These are phyloP conservation scores for Boletales sp. DNA, from an alignment of 768 basidiomycete species.

Conservation along the genomic window DNA sequence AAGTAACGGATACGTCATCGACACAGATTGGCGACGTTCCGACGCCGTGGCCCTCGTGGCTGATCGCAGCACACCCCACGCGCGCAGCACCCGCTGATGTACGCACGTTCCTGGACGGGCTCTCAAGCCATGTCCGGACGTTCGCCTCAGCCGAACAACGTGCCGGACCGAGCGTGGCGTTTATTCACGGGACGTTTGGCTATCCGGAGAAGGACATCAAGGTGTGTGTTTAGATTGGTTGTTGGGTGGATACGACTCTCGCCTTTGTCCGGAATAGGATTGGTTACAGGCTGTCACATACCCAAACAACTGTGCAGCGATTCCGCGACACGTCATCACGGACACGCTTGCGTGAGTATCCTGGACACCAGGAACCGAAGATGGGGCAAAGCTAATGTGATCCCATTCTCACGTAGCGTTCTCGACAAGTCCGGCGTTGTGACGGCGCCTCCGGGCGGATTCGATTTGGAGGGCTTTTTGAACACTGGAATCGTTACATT, in stretches of 20 bases:
- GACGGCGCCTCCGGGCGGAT: slow-evolving; percentile 46
- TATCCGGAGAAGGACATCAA: slow-evolving; percentile 81
- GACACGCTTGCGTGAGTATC: slow-evolving; percentile 64
- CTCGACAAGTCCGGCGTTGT: slow-evolving; percentile 78
- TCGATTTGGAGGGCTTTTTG: slow-evolving; percentile 56
- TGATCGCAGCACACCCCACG: slow-evolving; percentile 81
- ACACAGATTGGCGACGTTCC: slow-evolving; percentile 75
- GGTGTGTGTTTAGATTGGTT: slow-evolving; percentile 33
- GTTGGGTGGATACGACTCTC: neutral
- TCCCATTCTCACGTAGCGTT: slow-evolving; percentile 44
- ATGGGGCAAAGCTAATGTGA: neutral
- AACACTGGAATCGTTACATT: slow-evolving; percentile 50
- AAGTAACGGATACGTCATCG: no score
- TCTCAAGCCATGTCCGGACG: slow-evolving; percentile 60
- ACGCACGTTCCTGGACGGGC: slow-evolving; percentile 53
- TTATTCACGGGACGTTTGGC: slow-evolving; percentile 74
- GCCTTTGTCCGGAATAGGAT: slow-evolving; percentile 40
- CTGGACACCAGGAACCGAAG: neutral
- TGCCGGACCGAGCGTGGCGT: slow-evolving; percentile 59
- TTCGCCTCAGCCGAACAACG: slow-evolving; percentile 65
- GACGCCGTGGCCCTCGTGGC: slow-evolving; percentile 97
- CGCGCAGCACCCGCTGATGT: slow-evolving; percentile 52
- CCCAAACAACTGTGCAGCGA: slow-evolving; percentile 58
- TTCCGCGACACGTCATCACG: slow-evolving; percentile 60
- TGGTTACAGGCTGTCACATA: slow-evolving; percentile 84